A percentile compares a stretch with the other conserved stretches of the same genome.
Evolutionary conservation across 108 stramenopile species (phyloP).

Genomic region (Discostella stelligeroides): DNA sequence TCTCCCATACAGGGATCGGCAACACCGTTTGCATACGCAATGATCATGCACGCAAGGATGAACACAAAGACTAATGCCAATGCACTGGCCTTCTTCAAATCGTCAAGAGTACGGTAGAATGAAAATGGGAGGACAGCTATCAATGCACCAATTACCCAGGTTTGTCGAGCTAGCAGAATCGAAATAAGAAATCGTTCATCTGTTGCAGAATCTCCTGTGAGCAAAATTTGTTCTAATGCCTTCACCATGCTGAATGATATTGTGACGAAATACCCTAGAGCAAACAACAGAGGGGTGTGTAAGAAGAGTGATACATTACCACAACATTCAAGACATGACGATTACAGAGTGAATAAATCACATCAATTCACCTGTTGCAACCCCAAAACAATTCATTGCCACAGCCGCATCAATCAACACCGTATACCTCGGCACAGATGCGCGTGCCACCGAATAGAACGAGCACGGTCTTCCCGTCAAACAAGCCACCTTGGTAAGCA

Average conservation of each 20-base stretch:
- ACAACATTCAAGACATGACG: no score
- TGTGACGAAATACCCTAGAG: conserved; percentile 70
- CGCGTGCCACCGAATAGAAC: conserved; percentile 68
- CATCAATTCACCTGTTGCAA: conserved; percentile 66
- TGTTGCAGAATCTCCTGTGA: conserved; percentile 21
- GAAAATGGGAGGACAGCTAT: conserved; percentile 48
- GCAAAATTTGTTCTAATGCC: conserved; percentile 48
- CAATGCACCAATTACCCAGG: conserved; percentile 61
- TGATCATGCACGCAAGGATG: conserved; percentile 45
- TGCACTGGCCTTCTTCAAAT: conserved; percentile 51
- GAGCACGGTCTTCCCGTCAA: conserved; percentile 36
- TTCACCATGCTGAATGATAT: conserved; percentile 78
- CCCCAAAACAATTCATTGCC: conserved; percentile 82
- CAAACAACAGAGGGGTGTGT: not conserved
- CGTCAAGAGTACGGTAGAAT: conserved; percentile 47
- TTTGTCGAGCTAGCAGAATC: conserved; percentile 40
- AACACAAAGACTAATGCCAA: conserved; percentile 55
- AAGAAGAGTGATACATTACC: not conserved
- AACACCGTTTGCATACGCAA: conserved; percentile 49
- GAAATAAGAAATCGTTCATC: conserved; percentile 28
- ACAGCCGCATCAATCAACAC: conserved; percentile 75
- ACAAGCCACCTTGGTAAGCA: conserved; percentile 51
- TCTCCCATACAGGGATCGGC: conserved; percentile 49
- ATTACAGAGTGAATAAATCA: no score
- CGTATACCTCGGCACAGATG: conserved; percentile 63